Evolutionary conservation across 345 rosid species (phyloP).

Genomic region (Moringa oleifera): DNA sequence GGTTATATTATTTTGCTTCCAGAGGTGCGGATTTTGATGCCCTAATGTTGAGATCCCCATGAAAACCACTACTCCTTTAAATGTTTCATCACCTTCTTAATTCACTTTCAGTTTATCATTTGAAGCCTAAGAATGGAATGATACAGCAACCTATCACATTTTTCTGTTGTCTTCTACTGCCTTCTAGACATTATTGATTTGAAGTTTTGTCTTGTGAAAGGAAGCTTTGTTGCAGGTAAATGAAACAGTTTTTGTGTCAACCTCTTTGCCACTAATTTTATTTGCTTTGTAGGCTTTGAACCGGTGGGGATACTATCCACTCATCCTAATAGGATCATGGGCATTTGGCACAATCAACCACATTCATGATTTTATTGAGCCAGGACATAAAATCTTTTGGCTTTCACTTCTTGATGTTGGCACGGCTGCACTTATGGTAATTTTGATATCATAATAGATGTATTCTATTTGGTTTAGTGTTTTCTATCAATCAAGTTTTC

Average conservation of each 20-base stretch:
- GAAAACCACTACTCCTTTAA: too few relatives aligned
- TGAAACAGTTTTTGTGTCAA: slow-evolving; percentile 1
- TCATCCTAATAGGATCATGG: slow-evolving; percentile 92
- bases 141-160: not conserved
- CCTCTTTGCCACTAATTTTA: slow-evolving; percentile 10
- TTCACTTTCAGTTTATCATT: too few relatives aligned
- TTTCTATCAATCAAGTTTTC: not conserved
- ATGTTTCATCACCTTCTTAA: too few relatives aligned
- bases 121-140: too few relatives aligned
- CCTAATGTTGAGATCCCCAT: too few relatives aligned
- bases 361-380: slow-evolving; percentile 75
- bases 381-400: slow-evolving; percentile 85
- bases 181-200: not conserved
- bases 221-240: not conserved
- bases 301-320: slow-evolving; percentile 96
- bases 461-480: slow-evolving; percentile 7
- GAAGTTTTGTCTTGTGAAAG: slow-evolving; percentile 5
- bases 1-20: too few relatives aligned
- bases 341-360: slow-evolving; percentile 87
- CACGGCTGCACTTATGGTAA: slow-evolving; percentile 91
- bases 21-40: too few relatives aligned
- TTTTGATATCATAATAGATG: slow-evolving; percentile 12
- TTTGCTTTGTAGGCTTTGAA: slow-evolving; percentile 63
- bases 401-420: slow-evolving; percentile 89
- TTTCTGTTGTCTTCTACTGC: slow-evolving; percentile 3